Evolutionary conservation across 2,329 filamentous ascomycete species (phyloP), one percentile per base, ranked within the genome.

Genomic region (Pseudocercospora fuligena): DNA sequence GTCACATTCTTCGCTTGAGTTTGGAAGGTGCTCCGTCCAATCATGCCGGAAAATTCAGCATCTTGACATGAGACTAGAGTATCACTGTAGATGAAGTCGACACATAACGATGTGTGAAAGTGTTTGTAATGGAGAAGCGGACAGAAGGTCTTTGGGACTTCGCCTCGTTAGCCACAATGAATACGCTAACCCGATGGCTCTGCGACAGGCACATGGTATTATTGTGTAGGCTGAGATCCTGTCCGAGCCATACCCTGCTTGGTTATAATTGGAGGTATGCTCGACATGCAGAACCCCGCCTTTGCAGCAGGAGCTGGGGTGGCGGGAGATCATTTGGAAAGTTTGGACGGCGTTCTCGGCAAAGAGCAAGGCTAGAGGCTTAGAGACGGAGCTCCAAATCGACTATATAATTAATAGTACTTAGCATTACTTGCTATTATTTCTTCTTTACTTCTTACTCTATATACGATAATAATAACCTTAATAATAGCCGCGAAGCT

Each of bases 271-370:
- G 46, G 46, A 53, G 58, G 36, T 31, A 27, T 49, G 21, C 14
- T 21, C n/a, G 31, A 43, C 58, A 43, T 43, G 57, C 36, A 53
- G 60, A 33, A 62, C 60, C 60, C 43, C 46, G 27, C 60, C 46
- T 62, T 62, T 62, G 36, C 51, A 56, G 47, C 51, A 36, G n/a
- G 31, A 9, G 56, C 56, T 58, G 25, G 60, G 46, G 23, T 62
- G 16, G 59, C 43, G 16, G 36, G 33, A 25, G 8, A 12, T 54
- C 51, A 29, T 25, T 27, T 29, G 25, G 7, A 33, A 31, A 16
- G 53, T 56, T 56, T 16, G 6, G 19, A 19, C 53, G 53, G 53
- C 53, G 27, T 12, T 31, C 25, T 33, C 53, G 53, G 53, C 29
- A 27, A n/a, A 23, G n/a, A 8, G 33, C 5, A 14, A 16, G 36